These are phyloP conservation scores for Orychophragmus violaceus DNA, from an alignment of 345 rosid species.

Conservation along the genomic window DNA sequence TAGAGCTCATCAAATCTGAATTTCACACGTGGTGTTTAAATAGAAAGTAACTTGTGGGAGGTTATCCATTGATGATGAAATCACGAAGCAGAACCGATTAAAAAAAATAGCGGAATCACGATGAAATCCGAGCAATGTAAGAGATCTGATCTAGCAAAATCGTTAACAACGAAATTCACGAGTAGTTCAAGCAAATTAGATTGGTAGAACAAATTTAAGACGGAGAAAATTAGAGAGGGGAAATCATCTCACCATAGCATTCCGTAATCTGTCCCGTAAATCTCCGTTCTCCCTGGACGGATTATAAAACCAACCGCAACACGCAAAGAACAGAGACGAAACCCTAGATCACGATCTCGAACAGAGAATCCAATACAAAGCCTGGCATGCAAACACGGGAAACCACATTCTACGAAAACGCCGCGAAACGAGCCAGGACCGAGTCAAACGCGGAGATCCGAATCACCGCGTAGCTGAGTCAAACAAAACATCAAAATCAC, in stretches of 20 bases:
- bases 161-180: slow-evolving; percentile 11
- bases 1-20: slow-evolving; percentile 14
- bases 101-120: slow-evolving; percentile 2
- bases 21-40: slow-evolving; percentile 11
- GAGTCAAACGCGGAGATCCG: slow-evolving; percentile 63
- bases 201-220: background rate
- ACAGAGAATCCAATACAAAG: slow-evolving; percentile 29
- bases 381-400: slow-evolving; percentile 28
- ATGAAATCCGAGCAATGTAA: slow-evolving; percentile 29
- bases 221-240: background rate
- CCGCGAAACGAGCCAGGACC: slow-evolving; percentile 31
- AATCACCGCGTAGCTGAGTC: slow-evolving; percentile 31
- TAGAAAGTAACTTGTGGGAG: slow-evolving; percentile 2
- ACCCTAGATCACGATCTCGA: slow-evolving; percentile 74
- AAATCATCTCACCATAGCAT: slow-evolving; percentile 78
- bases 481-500: slow-evolving; percentile 9
- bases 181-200: background rate
- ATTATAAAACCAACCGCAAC: slow-evolving; percentile 10
- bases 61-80: slow-evolving; percentile 15
- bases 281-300: slow-evolving; percentile 52
- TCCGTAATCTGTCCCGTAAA: slow-evolving; percentile 43
- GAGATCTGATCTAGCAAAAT: slow-evolving; percentile 40
- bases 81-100: background rate
- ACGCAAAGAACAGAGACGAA: slow-evolving; percentile 35
- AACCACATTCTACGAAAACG: slow-evolving; percentile 70